Conservation (phyloP, 2,329 filamentous ascomycete genomes). For the Penicillium vulpinum region DNA sequence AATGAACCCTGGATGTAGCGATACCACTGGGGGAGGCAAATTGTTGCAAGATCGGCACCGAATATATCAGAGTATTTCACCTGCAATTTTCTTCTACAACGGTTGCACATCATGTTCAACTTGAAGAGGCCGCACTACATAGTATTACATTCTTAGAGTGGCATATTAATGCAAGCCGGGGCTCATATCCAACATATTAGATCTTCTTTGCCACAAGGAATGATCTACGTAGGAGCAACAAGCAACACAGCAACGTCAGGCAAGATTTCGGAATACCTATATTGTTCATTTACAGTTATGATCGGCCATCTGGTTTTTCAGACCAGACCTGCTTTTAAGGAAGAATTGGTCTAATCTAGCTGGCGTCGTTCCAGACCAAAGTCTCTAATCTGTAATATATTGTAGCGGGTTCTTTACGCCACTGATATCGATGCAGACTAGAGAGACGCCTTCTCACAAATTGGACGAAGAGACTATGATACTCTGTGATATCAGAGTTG, state of each 20-base stretch:
- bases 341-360: not conserved
- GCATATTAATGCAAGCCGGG: not conserved
- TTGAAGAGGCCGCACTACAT: not conserved
- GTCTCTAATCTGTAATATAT: not conserved
- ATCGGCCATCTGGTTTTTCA: not conserved
- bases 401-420: not conserved
- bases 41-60: not conserved
- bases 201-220: not conserved
- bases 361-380: not conserved
- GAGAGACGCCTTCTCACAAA: not conserved
- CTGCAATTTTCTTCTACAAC: not conserved
- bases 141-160: not conserved
- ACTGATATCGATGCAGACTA: not conserved
- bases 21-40: not conserved
- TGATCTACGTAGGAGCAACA: not conserved
- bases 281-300: not conserved
- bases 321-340: not conserved
- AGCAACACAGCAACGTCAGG: not conserved
- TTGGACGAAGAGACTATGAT: not conserved
- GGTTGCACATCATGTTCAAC: not conserved
- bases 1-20: not conserved
- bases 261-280: not conserved
- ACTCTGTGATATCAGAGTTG: slow-evolving; percentile 11
- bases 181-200: not conserved
- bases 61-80: not conserved